Conservation (phyloP, 441 rosid genomes). For the Arabidopsis lyrata region DNA sequence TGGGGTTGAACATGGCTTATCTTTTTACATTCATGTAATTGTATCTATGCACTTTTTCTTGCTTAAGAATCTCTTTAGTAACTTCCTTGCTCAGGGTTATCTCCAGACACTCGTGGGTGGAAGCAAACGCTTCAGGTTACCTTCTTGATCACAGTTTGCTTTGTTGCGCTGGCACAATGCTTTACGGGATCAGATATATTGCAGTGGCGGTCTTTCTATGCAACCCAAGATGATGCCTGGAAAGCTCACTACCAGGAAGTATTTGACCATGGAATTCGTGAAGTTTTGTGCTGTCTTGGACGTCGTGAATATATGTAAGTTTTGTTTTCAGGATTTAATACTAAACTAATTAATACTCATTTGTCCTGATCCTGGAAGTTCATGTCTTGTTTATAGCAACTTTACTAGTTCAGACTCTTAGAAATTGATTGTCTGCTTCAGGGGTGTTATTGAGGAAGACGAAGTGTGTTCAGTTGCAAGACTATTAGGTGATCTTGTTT, state of each 20-base stretch:
- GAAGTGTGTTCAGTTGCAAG: slow-evolving; percentile 88
- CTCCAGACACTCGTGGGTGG: slow-evolving; percentile 56
- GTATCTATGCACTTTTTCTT: slow-evolving; percentile 8
- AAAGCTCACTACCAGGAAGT: slow-evolving; percentile 92
- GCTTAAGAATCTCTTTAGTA: slow-evolving; percentile 35
- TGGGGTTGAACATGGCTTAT: neutral
- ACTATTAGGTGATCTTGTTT: slow-evolving; percentile 86
- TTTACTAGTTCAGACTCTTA: slow-evolving; percentile 14
- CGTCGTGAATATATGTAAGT: slow-evolving; percentile 80
- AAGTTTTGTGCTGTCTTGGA: slow-evolving; percentile 91
- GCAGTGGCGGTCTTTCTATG: slow-evolving; percentile 88
- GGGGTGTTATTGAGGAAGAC: slow-evolving; percentile 79
- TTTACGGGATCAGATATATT: slow-evolving; percentile 80
- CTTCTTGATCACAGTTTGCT: slow-evolving; percentile 58
- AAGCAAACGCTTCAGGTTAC: slow-evolving; percentile 54
- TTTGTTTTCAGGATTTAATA: slow-evolving; percentile 26
- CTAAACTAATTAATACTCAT: neutral
- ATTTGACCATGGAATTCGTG: slow-evolving; percentile 93
- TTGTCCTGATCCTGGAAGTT: neutral
- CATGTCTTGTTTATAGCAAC: slow-evolving; percentile 3
- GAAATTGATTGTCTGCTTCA: slow-evolving; percentile 43
- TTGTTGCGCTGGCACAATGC: slow-evolving; percentile 71
- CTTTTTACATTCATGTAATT: neutral
- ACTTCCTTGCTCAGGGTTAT: slow-evolving; percentile 52
- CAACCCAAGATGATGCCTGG: slow-evolving; percentile 89